Conservation (phyloP, 2,329 filamentous ascomycete genomes). For the Ascomycota sp. region DNA sequence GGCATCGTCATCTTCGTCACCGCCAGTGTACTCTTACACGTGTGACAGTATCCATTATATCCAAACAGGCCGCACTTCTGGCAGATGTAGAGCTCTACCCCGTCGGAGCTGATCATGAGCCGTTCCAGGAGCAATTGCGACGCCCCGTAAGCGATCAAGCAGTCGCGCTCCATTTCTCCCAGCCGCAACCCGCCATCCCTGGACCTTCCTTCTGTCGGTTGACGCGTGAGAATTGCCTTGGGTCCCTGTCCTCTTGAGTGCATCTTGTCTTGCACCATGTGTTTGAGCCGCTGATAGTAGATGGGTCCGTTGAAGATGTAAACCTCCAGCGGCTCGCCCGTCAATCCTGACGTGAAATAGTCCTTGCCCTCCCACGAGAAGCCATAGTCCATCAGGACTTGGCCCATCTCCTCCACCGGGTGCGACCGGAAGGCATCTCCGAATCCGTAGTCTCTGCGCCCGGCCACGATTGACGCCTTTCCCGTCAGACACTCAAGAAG, state of each 20-base stretch:
- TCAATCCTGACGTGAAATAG: conserved; percentile 86
- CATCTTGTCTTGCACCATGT: conserved; percentile 99
- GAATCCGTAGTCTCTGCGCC: conserved; percentile 69
- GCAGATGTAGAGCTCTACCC: conserved; percentile 80
- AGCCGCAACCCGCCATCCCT: conserved; percentile 79
- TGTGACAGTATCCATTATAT: conserved; percentile 86
- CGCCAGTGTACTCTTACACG: conserved; percentile 65
- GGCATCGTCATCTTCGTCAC: conserved; percentile 92
- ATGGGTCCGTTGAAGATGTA: conserved; percentile 98
- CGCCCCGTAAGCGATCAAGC: conserved; percentile 89
- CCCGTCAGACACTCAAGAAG: conserved; percentile 88
- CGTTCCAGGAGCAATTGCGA: conserved; percentile 81
- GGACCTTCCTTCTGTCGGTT: conserved; percentile 89
- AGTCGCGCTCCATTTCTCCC: conserved; percentile 98
- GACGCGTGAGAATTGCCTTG: conserved; percentile 75
- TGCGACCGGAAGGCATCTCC: conserved; percentile 65
- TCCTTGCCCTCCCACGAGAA: conserved; percentile 97
- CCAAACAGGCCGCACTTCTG: conserved; percentile 89
- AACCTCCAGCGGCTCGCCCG: conserved; percentile 78
- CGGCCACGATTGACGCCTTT: conserved; percentile 76
- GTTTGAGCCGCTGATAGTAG: conserved; percentile 98
- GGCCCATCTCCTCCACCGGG: conserved; percentile 73
- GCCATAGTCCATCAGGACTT: conserved; percentile 65
- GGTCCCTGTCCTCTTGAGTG: conserved; percentile 84
- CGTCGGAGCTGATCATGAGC: conserved; percentile 86